Evolutionary conservation across 2,329 filamentous ascomycete species (phyloP).

Genomic region (Trichophyton schoenleinii): DNA sequence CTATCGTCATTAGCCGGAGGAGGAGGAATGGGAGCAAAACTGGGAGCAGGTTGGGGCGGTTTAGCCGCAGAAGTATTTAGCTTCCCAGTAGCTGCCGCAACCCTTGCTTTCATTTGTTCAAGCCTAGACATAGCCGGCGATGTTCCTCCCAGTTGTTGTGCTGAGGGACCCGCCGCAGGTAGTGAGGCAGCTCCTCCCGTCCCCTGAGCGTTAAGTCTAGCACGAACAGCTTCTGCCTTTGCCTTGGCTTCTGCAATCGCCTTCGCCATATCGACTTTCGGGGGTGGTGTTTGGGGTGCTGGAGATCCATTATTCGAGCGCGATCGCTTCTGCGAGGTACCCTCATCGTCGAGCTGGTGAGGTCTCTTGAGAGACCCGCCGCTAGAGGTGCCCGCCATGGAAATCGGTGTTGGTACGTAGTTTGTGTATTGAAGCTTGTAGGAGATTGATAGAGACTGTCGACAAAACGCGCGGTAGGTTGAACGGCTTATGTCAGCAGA

Average conservation of each 20-base stretch:
- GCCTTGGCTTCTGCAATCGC: constrained; percentile 38
- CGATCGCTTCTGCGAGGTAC: constrained; percentile 33
- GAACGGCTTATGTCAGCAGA: neutral
- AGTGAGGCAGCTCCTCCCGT: constrained; percentile 17
- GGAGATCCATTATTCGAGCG: constrained; percentile 41
- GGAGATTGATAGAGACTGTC: neutral
- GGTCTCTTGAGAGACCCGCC: constrained; percentile 37
- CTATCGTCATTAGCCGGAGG: constrained; percentile 38
- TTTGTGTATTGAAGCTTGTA: neutral
- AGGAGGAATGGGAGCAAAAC: constrained; percentile 30
- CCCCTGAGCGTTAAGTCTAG: constrained; percentile 30
- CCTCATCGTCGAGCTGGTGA: constrained; percentile 35
- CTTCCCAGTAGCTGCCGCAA: constrained; percentile 57
- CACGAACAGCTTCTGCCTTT: constrained; percentile 38
- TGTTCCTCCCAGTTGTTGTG: constrained; percentile 13
- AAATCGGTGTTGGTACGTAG: constrained; percentile 6
- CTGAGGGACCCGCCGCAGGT: constrained; percentile 23
- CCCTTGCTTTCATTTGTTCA: constrained; percentile 66
- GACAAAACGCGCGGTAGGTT: neutral
- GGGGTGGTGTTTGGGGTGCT: constrained; percentile 26
- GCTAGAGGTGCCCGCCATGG: constrained; percentile 32
- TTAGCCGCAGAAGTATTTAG: constrained; percentile 31
- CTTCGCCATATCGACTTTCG: constrained; percentile 35
- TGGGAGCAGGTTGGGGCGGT: constrained; percentile 31
- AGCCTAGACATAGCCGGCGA: constrained; percentile 49